Percentiles rank a stretch among this genome's conserved stretches.
Evolutionary conservation across 176 grass and related monocot genomes (phyloP).

Genomic region (Poa pratensis): DNA sequence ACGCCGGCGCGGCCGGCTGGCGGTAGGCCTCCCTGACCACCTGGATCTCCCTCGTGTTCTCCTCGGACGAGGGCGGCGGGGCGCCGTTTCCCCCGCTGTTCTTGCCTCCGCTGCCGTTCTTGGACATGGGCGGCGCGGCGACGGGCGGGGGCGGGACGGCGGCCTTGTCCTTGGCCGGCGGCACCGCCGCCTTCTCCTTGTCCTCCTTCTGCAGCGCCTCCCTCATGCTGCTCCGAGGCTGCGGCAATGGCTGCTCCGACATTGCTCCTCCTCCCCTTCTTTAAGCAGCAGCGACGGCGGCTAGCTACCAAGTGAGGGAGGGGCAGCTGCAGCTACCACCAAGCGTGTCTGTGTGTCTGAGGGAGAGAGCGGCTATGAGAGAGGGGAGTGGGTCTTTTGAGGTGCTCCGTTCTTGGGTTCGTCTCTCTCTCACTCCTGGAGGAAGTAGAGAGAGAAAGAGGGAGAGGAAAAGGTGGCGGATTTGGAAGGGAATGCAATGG

Average conservation of each 20-base stretch:
- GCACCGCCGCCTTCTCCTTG: conserved; percentile 60
- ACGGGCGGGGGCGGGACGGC: not conserved
- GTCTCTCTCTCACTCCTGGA: not conserved
- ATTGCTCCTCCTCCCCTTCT: conserved; percentile 44
- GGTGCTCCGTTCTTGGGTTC: conserved; percentile 34
- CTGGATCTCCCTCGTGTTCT: conserved; percentile 70
- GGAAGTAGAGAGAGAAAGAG: not conserved
- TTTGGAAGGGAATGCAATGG: conserved; percentile 54
- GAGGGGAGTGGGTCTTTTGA: conserved; percentile 55
- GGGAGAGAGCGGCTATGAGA: not conserved
- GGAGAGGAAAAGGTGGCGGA: conserved; percentile 48
- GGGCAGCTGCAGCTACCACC: conserved; percentile 8
- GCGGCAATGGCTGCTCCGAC: conserved; percentile 67
- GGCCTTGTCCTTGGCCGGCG: conserved; percentile 48
- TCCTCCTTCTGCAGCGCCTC: conserved; percentile 84
- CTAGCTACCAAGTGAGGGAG: not conserved
- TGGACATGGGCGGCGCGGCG: conserved; percentile 23
- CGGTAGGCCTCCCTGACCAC: conserved; percentile 69
- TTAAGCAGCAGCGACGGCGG: conserved; percentile 15
- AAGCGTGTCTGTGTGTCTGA: not conserved
- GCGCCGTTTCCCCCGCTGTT: conserved; percentile 10
- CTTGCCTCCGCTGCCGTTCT: conserved; percentile 5
- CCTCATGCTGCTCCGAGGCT: conserved; percentile 76
- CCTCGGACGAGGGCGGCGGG: conserved; percentile 32
- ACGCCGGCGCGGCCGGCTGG: conserved; percentile 54